phyloP scores from a whole-genome alignment of 73 alveolate species.

The Symbiodinium natans region DNA sequence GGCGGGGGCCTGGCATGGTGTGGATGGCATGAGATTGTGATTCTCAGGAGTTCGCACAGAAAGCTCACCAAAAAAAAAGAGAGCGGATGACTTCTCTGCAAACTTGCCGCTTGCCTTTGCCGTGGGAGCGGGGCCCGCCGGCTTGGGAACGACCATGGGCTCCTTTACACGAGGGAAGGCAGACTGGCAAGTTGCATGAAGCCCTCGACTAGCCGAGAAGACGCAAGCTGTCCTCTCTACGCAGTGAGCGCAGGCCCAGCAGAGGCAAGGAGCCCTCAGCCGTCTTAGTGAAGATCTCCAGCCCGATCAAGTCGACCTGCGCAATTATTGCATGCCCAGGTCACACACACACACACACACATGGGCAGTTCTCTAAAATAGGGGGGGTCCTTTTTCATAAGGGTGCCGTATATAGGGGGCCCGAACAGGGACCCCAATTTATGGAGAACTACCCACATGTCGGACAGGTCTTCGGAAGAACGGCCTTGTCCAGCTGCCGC shows the following conservation, averaged over 20 bases:
- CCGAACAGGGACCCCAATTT: not conserved
- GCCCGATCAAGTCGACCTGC: conserved; percentile 48
- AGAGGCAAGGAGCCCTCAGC: conserved; percentile 39
- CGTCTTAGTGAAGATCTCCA: conserved; percentile 30
- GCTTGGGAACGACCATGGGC: not conserved
- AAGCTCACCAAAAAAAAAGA: not conserved
- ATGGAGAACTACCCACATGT: not conserved
- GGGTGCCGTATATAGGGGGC: not conserved
- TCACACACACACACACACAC: not conserved
- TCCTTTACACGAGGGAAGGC: not conserved
- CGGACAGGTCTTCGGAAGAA: not conserved
- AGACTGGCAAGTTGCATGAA: too few relatives aligned
- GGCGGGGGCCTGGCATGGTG: not conserved
- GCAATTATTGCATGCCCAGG: not conserved
- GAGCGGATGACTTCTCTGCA: not conserved
- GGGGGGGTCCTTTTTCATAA: not conserved
- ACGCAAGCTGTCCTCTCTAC: too few relatives aligned
- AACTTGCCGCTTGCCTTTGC: not conserved
- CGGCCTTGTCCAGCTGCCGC: conserved; percentile 17
- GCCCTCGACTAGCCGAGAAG: too few relatives aligned
- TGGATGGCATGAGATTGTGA: not conserved
- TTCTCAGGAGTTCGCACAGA: not conserved
- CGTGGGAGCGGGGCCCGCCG: not conserved
- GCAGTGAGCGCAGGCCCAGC: not conserved
- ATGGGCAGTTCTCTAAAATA: not conserved